Conservation (phyloP, 1,284 basidiomycete species). For the Naganishia sp. region DNA sequence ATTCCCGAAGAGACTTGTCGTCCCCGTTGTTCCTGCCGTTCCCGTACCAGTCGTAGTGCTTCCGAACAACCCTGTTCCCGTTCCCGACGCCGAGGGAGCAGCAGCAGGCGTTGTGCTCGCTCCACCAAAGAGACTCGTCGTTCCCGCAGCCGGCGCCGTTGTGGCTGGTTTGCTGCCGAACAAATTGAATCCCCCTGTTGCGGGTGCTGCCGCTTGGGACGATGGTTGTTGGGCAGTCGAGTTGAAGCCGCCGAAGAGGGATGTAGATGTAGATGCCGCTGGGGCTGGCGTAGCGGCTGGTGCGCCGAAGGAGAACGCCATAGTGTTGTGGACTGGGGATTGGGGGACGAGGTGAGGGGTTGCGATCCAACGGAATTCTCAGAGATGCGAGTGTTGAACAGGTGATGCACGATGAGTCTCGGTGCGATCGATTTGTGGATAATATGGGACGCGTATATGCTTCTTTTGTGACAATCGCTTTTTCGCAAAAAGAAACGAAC, state of each 20-base stretch:
- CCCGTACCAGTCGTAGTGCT: background rate
- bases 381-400: background rate
- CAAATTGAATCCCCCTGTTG: slow-evolving; percentile 16
- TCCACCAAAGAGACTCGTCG: slow-evolving; percentile 23
- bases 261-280: slow-evolving; percentile 14
- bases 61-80: background rate
- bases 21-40: background rate
- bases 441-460: too few relatives aligned
- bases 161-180: slow-evolving; percentile 18
- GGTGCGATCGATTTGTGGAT: too few relatives aligned
- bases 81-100: background rate
- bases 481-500: too few relatives aligned
- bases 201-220: slow-evolving; percentile 3
- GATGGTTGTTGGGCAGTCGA: slow-evolving; percentile 9
- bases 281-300: slow-evolving; percentile 7
- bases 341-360: background rate
- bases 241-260: slow-evolving; percentile 19
- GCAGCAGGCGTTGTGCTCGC: background rate
- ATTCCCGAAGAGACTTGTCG: slow-evolving; percentile 5
- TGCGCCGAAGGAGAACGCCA: slow-evolving; percentile 30
- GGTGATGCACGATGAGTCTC: too few relatives aligned
- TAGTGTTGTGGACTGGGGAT: background rate
- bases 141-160: background rate
- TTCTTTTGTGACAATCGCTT: too few relatives aligned
- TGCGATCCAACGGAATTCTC: slow-evolving; percentile 6